A percentile compares a stretch with the other conserved stretches of the same genome.
Evolutionary conservation across 2,329 filamentous ascomycete genomes (phyloP).

Genomic region (Colletotrichum chlorophyti): DNA sequence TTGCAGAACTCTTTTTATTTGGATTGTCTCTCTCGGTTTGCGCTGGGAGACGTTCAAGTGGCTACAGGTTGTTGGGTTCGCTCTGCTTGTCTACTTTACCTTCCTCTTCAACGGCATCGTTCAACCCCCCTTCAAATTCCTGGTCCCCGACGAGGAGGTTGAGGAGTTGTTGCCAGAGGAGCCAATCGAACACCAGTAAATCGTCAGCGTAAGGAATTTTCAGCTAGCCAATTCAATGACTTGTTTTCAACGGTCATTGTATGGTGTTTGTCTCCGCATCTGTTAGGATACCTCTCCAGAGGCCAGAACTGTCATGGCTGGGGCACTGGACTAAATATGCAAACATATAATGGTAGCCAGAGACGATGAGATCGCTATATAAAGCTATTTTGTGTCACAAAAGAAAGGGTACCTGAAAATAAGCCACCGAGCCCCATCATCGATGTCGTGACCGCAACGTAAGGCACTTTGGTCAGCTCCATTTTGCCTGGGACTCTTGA

Average conservation of each 20-base stretch:
- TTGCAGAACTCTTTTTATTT: slow-evolving; percentile 96
- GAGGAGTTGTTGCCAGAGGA: slow-evolving; percentile 80
- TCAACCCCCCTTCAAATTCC: slow-evolving; percentile 77
- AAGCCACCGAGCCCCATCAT: too few species aligned
- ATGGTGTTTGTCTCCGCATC: not conserved
- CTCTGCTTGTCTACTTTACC: slow-evolving; percentile 90
- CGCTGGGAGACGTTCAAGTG: slow-evolving; percentile 99
- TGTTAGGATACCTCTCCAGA: not conserved
- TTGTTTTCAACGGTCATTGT: too few species aligned
- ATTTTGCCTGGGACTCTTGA: too few species aligned
- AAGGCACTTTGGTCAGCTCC: too few species aligned
- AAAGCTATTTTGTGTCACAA: too few species aligned
- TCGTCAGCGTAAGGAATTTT: too few species aligned
- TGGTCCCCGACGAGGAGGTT: slow-evolving; percentile 61
- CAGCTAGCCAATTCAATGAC: too few species aligned
- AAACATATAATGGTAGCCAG: too few species aligned
- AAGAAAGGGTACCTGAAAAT: too few species aligned
- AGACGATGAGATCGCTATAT: too few species aligned
- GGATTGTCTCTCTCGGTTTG: slow-evolving; percentile 90
- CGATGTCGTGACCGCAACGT: too few species aligned
- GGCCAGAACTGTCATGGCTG: not conserved
- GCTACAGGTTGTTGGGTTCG: slow-evolving; percentile 91
- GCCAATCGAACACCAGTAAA: slow-evolving; percentile 73
- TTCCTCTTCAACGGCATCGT: slow-evolving; percentile 96
- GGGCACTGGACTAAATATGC: not conserved